Base-by-base conservation (phyloP, 192 early-diverging fungal genomes). In the Coemansia sp. region DNA sequence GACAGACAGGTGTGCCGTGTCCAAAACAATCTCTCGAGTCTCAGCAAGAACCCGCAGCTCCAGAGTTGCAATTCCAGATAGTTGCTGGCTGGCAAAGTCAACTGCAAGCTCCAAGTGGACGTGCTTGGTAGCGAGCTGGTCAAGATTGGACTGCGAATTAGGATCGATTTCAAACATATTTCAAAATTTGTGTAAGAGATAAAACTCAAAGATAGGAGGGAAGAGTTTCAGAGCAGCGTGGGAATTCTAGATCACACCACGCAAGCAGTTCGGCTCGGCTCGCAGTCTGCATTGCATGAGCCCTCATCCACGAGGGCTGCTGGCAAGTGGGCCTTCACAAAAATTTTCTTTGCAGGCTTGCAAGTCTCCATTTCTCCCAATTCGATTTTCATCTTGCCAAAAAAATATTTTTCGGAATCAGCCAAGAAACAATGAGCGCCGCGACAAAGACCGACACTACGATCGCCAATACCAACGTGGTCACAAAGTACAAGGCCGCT, bases 401-500 rank as follows among this genome's bases (percentile, higher is more conserved):
- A 52, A 39, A 19, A 66, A 16, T 16, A 43, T 43, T 55, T 65
- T 21, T 30, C 55, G 14, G 32, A 58, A 33, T 17, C 55, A 58
- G 55, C 30, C 55, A 58, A 58, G 55, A 58, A 58, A 73, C 67
- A 64, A 82, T 74, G 72, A 77, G 69, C 69, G 32, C 72, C 28
- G 39, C 64, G 13, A 64, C 76, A 30, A 78, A 70, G 43, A 47
- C 70, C 33, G 62, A 78, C 75, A 87, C 78, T 76, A 87, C 86
- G 67, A 87, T 94, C 62, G 84, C 86, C 62, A 89, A 94, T 85
- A 74, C 86, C 35, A 85, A 84, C 69, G 93, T 95, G 32, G 85
- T 96, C 71, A 91, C 87, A 69, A 96, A 96, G 86, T 98, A 96
- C 90, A 91, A 92, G 87, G 89, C 91, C 44, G 94, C 94, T 33